Evolutionary conservation across 805 yeast species (phyloP).

Genomic region (Monosporozyma solicola): DNA sequence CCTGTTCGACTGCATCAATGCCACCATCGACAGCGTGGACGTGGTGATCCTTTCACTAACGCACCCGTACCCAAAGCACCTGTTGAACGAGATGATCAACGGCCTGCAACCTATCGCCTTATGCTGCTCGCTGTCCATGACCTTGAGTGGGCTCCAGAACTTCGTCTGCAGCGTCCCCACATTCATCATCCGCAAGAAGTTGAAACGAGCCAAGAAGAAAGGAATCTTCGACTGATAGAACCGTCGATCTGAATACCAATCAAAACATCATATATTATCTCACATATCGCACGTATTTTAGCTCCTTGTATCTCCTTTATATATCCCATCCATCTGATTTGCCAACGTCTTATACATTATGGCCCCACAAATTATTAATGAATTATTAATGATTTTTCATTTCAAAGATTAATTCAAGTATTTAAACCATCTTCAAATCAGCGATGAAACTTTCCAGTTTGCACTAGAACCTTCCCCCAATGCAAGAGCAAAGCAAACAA

Average conservation of each 20-base stretch:
- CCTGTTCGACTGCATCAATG: constrained; percentile 24
- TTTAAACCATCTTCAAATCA: background rate
- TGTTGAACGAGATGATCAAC: constrained; percentile 30
- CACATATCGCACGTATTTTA: background rate
- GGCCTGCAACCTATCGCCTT: constrained; percentile 28
- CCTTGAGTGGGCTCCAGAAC: constrained; percentile 21
- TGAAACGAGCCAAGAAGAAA: constrained; percentile 22
- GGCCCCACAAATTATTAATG: background rate
- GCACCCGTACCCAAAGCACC: constrained; percentile 33
- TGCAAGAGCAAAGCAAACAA: too few relatives aligned
- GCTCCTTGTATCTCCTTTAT: too few relatives aligned
- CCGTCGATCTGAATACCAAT: too few relatives aligned
- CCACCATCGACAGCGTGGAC: constrained; percentile 19
- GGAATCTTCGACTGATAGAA: constrained; percentile 18
- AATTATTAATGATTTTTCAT: too few relatives aligned
- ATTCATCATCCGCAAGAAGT: constrained; percentile 26
- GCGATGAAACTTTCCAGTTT: background rate
- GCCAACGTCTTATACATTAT: background rate
- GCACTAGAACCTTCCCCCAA: too few relatives aligned
- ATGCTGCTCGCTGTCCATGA: constrained; percentile 23
- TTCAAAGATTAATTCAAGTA: background rate
- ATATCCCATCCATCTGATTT: background rate
- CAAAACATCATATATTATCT: background rate
- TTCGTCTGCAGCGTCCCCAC: constrained; percentile 29
- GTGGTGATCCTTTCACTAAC: constrained; percentile 30